phyloP scores from a whole-genome alignment of 2,329 filamentous ascomycete genomes.

The Lasiodiplodia theobromae region DNA sequence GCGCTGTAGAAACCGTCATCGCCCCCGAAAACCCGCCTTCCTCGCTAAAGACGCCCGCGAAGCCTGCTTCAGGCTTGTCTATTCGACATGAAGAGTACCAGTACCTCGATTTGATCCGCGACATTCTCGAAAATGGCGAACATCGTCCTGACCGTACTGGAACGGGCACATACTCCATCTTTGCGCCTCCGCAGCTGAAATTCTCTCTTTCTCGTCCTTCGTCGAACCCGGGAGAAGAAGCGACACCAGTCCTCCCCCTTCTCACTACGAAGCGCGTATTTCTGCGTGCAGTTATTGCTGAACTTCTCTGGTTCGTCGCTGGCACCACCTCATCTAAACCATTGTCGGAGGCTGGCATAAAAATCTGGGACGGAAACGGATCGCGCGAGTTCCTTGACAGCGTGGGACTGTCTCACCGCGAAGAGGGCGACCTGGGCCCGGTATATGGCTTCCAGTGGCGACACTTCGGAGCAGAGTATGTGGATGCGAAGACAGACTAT shows the following conservation, averaged over 20 bases:
- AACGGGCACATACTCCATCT: conserved; percentile 89
- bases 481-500: conserved; percentile 81
- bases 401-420: conserved; percentile 80
- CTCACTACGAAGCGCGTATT: conserved; percentile 98
- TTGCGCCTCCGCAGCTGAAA: conserved; percentile 84
- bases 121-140: conserved; percentile 84
- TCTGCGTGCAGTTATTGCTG: conserved; percentile 84
- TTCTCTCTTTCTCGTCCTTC: conserved; percentile 76
- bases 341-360: conserved; percentile 80
- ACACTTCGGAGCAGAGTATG: conserved; percentile 93
- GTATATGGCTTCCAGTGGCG: conserved; percentile 99
- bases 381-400: conserved; percentile 88
- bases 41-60: conserved; percentile 21
- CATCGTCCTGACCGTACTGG: conserved; percentile 91
- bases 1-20: conserved; percentile 24
- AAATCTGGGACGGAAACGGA: conserved; percentile 99
- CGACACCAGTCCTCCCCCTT: conserved; percentile 78
- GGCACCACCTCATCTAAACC: conserved; percentile 81
- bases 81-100: conserved; percentile 83
- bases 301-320: conserved; percentile 94
- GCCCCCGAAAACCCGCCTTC: conserved; percentile 35
- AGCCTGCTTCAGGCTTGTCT: conserved; percentile 5
- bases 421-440: conserved; percentile 87
- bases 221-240: conserved; percentile 47
- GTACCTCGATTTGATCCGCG: conserved; percentile 87